A percentile compares a stretch with the other conserved stretches of the same genome.
phyloP scores from a whole-genome alignment of 2,329 filamentous ascomycete genomes.

The Apiospora aurea region DNA sequence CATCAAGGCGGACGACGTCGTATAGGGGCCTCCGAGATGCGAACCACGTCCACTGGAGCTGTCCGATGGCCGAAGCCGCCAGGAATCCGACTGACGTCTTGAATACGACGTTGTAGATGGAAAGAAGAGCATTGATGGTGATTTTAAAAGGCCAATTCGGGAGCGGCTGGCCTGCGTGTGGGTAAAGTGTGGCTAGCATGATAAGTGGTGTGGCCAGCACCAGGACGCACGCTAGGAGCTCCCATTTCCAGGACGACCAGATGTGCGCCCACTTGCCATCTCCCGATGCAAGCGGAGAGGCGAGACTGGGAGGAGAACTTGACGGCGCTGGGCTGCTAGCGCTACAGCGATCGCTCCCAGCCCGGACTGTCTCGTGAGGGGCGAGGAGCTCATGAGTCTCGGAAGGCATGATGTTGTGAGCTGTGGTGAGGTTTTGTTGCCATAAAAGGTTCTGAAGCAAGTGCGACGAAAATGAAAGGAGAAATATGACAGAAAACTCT shows the following conservation, averaged over 20 bases:
- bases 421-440: not conserved
- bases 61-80: slow-evolving; percentile 24
- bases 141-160: slow-evolving; percentile 29
- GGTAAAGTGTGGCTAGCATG: slow-evolving; percentile 30
- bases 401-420: not conserved
- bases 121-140: slow-evolving; percentile 28
- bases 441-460: not conserved
- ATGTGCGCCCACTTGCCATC: not conserved
- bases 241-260: slow-evolving; percentile 26
- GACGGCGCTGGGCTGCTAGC: not conserved
- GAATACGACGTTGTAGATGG: slow-evolving; percentile 26
- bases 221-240: slow-evolving; percentile 25
- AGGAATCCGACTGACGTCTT: slow-evolving; percentile 24
- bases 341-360: not conserved
- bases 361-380: not conserved
- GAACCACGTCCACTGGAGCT: slow-evolving; percentile 30
- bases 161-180: slow-evolving; percentile 26
- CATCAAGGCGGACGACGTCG: slow-evolving; percentile 25
- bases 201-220: slow-evolving; percentile 26
- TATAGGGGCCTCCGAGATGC: slow-evolving; percentile 17
- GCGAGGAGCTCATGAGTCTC: not conserved
- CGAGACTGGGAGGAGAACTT: too few relatives aligned
- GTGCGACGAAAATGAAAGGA: not conserved
- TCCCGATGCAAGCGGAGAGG: not conserved
- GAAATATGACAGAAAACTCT: not conserved